Percentiles rank a stretch among this genome's conserved stretches.
Conservation (phyloP, 139 green algal species). For the Edaphochlamys debaryana region DNA sequence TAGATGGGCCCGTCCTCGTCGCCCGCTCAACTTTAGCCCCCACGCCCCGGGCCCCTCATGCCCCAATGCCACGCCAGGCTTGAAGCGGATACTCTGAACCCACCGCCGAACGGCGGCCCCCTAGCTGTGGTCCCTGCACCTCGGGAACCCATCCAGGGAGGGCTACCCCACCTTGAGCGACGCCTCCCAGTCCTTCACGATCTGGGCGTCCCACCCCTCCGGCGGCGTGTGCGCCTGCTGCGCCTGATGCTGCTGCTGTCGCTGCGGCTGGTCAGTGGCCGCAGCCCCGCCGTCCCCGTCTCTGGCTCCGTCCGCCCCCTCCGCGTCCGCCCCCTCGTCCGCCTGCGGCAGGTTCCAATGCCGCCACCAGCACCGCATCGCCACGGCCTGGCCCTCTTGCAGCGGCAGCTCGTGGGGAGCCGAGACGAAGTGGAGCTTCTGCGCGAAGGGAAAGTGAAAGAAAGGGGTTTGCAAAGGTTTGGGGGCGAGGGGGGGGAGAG, state of each 20-base stretch:
- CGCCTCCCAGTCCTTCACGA: slow-evolving; percentile 45
- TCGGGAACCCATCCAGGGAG: too few species aligned
- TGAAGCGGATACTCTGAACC: too few species aligned
- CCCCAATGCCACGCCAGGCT: too few species aligned
- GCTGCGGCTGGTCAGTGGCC: background rate
- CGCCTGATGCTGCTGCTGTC: background rate
- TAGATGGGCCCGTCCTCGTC: too few species aligned
- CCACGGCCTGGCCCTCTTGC: slow-evolving; percentile 42
- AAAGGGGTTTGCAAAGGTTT: too few species aligned
- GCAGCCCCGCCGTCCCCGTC: background rate
- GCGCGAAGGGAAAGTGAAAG: too few species aligned
- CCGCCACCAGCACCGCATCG: slow-evolving; percentile 62
- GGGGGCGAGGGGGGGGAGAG: background rate
- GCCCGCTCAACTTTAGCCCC: too few species aligned
- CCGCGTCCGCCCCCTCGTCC: background rate
- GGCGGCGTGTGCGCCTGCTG: background rate
- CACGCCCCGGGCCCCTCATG: too few species aligned
- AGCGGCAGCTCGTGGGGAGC: slow-evolving; percentile 59
- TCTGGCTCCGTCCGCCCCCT: too few species aligned
- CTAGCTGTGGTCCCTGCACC: too few species aligned
- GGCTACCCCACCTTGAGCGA: slow-evolving; percentile 34
- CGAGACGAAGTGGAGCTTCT: slow-evolving; percentile 56
- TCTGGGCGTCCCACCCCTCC: slow-evolving; percentile 30
- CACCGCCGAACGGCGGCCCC: too few species aligned
- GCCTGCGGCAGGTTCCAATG: slow-evolving; percentile 41